Evolutionary conservation across 1,139 yeast genomes (phyloP), one percentile per base, ranked within the genome.

Genomic region (Arxiozyma bovina): DNA sequence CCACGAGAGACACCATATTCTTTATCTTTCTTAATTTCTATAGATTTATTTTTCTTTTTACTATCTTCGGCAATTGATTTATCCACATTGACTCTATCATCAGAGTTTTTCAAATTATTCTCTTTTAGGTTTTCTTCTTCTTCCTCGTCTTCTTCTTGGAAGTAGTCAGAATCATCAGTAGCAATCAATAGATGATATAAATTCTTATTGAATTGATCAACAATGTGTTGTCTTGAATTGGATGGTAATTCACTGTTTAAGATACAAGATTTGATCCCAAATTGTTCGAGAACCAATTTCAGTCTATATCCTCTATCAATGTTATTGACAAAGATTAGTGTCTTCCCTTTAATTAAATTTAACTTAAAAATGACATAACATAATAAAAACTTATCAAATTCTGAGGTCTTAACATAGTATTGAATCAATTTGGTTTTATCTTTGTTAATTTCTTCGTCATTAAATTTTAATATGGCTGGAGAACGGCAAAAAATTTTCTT

Each of bases 1-100:
- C 99, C 99, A 71, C 99, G 82, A 40, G 96, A 87, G 46, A 91
- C 97, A 60, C 98, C 96, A 67, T 87, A 93, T 64, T 93, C 98
- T 57, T 76, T 77, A 63, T 84, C 90, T 55, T 75, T 75, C 57
- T 75, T 75, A 42, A 70, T 67, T 54, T 72, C 74, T n/a, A 65
- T 61, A 49, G 69, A 74, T 55, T 70, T 73, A 53, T 60, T 65
- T 57, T 55, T 65, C 58, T 60, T 61, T 50, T 56, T 58, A 51
- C 57, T 59, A 48, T 52, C 55, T 12, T 57, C 55, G 11, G 61
- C 58, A 11, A 48, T 53, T 7, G 52, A 62, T 22, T 57, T 60
- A 34, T 58, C 59, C 15, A 30, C 34, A 27, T 45, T 25, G 15
- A 44, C 34, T 6, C 15, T 34, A 34, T 34, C n/a, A 15, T 34